Base-by-base conservation (phyloP, 495 filamentous ascomycete species). In the Umbilicaria muhlenbergii region DNA sequence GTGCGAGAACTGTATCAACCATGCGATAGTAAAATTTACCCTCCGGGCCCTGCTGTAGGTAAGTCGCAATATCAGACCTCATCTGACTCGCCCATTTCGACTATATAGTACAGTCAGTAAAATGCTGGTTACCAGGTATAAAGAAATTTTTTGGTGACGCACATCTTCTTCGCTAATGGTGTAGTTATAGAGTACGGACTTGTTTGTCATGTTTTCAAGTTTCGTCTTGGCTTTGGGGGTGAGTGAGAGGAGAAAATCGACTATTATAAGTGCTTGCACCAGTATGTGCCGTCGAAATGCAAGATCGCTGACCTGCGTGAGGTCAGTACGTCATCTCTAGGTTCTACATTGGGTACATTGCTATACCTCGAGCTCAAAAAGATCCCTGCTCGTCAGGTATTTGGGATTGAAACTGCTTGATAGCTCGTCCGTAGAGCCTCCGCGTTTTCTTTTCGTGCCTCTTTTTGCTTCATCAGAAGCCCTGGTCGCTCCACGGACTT, bases 21-120 rank as follows among this genome's bases (percentile, higher is more conserved):
- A 94, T 87, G 21, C 91, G 83, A 57, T 83, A 84, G 61, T 95
- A 99, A 59, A 92, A 91, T 43, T 80, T 81, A 12, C 92, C 92
- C 44, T 85, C 79, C n/a, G 62, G 57, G 11, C 79, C 81, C 52
- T 83, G 68, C 47, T 78, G 78, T 24, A 99, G 71, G 56, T 94
- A 93, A 16, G 69, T 71, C 40, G 78, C 77, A 44, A 99, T 92
- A 3, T 65, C 61, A 32, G 69, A 69, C 50, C 81, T 80, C 63
- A 80, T 93, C 16, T 71, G 68, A 11, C 61, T 61, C 15, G 78
- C 82, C 91, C 91, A 99, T 63, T 77, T 80, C 32, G 83, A 69
- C 58, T 64, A 42, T 33, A 48, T 52, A 44, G 36, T 17, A 28
- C 8, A 28, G 24, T 28, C 24, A 28, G 24, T 28, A 28, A 6